Evolutionary conservation across 768 basidiomycete species (phyloP), one percentile per base, ranked within the genome.

Genomic region (Nidularia sp.): DNA sequence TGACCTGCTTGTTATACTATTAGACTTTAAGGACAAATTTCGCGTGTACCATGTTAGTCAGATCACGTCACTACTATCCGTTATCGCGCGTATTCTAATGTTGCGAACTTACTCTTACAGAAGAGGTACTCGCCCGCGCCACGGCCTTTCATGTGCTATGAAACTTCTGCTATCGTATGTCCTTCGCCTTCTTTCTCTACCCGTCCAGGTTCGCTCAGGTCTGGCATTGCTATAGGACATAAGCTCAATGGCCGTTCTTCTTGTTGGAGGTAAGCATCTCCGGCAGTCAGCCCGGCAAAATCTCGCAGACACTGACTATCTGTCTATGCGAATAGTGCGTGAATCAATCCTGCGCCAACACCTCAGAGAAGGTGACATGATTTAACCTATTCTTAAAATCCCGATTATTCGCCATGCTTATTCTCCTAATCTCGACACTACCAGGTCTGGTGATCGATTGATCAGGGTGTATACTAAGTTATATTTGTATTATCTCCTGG

Each of bases 1-100:
- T 45, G 31, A 29, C 29, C 29, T 48, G 41, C 53, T n/a, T 15
- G 53, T 13, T 57, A 88, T 85, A 85, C 60, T 86, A 87, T 68
- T 57, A 88, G 86, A 86, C 60, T 88, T 88, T 68, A 76, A 76
- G 34, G 82, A 86, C n/a, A 84, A 85, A 58, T 88, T 88, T 60
- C 72, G 72, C 2, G 70, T 73, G 6, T 84, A 80, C 55, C 85
- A 85, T 60, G 85, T 85, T 63, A 45, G 79, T 71, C 15, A 33
- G 31, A 25, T 25, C 25, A 25, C 25, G 25, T 46, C n/a, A 25
- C 33, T 34, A 25, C 43, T 18, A 6, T 45, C 10, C 34, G 13
- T 2, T 42, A 35, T 1, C 10, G 39, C 10, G 39, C 39, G 4
- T 10, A 41, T 10, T 10, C 36, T 36, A 34, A 18, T 15, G 10